phyloP scores from a whole-genome alignment of 2,329 filamentous ascomycete genomes.

The Zasmidium angulare region DNA sequence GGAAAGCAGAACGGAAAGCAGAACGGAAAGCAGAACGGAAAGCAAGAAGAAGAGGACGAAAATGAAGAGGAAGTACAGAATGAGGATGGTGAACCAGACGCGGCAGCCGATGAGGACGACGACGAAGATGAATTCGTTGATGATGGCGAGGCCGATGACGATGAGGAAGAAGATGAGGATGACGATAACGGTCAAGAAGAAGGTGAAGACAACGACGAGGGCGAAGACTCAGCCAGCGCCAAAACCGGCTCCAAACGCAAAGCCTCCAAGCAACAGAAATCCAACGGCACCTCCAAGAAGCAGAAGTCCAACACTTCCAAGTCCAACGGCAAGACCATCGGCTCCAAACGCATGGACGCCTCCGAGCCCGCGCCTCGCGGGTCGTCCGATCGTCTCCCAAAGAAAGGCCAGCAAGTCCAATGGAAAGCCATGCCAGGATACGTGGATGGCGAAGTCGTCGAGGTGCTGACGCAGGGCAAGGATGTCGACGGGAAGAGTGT shows the following conservation, averaged over 20 bases:
- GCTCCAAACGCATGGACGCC: conserved; percentile 33
- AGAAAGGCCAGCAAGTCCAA: conserved; percentile 42
- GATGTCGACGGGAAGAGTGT: conserved; percentile 43
- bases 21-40: no score
- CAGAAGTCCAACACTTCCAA: conserved; percentile 31
- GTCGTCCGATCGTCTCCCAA: conserved; percentile 38
- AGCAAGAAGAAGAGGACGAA: conserved; percentile 25
- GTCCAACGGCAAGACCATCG: conserved; percentile 20
- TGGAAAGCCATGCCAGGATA: conserved; percentile 44
- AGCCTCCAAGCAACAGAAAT: conserved; percentile 6
- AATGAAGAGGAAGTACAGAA: conserved; percentile 36
- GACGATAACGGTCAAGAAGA: conserved; percentile 22
- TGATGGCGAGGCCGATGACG: conserved; percentile 32
- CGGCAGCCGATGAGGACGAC: conserved; percentile 33
- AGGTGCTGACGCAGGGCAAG: conserved; percentile 43
- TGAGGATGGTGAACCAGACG: conserved; percentile 23
- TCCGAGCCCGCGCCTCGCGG: conserved; percentile 33
- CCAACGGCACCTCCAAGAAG: conserved; percentile 33
- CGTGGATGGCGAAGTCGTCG: conserved; percentile 44
- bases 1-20: no score
- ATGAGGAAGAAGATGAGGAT: conserved; percentile 21
- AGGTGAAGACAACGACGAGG: conserved; percentile 30
- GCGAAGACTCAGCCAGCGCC: conserved; percentile 13
- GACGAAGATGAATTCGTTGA: conserved; percentile 29
- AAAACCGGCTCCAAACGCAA: conserved; percentile 25